phyloP scores from a whole-genome alignment of 179 eudicot genomes.

The Spinacia oleracea region DNA sequence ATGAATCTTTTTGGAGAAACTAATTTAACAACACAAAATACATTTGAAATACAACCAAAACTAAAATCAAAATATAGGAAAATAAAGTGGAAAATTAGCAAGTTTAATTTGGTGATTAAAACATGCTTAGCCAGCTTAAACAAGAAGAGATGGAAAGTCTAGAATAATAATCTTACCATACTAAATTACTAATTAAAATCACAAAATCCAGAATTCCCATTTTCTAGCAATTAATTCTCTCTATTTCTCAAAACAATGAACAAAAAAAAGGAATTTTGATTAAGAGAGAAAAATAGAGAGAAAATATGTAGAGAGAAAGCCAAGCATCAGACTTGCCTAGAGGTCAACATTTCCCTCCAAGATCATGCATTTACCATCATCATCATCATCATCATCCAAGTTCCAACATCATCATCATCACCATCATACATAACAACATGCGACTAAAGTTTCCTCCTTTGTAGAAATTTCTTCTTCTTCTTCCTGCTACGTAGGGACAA shows the following conservation, averaged over 20 bases:
- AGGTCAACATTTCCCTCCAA: constrained; percentile 37
- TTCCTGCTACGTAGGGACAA: constrained; percentile 1
- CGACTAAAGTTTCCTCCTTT: neutral
- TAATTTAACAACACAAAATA: neutral
- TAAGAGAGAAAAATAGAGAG: neutral
- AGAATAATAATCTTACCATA: constrained; percentile 15
- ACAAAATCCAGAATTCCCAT: constrained; percentile 19
- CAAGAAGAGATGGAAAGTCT: neutral
- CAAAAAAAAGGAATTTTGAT: constrained; percentile 4
- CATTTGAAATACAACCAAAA: neutral
- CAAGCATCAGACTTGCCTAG: constrained; percentile 60
- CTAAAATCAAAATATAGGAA: neutral
- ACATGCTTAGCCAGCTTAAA: neutral
- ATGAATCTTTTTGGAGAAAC: neutral
- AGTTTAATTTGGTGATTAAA: constrained; percentile 1
- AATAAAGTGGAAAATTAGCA: neutral
- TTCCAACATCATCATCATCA: constrained; percentile 26
- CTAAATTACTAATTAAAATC: neutral
- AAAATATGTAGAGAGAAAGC: constrained; percentile 30
- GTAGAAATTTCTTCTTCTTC: constrained; percentile 4
- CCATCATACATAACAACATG: constrained; percentile 15
- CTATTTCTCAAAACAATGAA: constrained; percentile 23
- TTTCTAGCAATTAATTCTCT: constrained; percentile 14
- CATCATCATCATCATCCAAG: constrained; percentile 11
- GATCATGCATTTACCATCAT: constrained; percentile 19